Evolutionary conservation across 305 asterid species (phyloP), one percentile per base, ranked within the genome.

Genomic region (Fraxinus sp.): DNA sequence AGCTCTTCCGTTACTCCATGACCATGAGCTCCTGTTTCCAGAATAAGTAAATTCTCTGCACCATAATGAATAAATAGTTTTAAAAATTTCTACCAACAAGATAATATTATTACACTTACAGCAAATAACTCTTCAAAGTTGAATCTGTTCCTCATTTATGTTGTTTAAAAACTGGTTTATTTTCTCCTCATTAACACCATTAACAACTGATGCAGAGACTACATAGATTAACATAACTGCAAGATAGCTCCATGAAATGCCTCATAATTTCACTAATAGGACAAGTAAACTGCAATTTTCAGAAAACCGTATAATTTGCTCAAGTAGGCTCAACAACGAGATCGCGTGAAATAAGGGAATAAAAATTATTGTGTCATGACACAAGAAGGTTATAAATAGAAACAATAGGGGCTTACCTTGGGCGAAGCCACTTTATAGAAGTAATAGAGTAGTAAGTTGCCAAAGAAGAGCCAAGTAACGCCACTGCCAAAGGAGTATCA

Each of bases 401-500:
- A 73, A 78, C 9, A 79, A 81, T 64, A 55, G 10, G 82, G 52
- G 83, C 88, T 89, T 88, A 90, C 96, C 91, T 83, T 20, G 77
- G 41, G 41, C 64, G 87, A 66, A 75, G 46, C 91, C 86, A 71
- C 75, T 73, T 84, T 43, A 86, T 73, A 59, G 87, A 90, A 75
- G 87, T 85, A 82, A 91, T 75, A 77, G 82, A 82, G 82, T 80
- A 82, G 88, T 86, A 85, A 73, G 85, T 68, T 75, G 87, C 87
- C 81, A 83, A 66, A 79, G 92, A 85, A 79, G 83, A 88, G 82
- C 86, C 79, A 24, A 95, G 92, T 86, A 91, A 81, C 77, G 79
- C 87, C 82, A 89, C 32, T 7, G 94, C 97, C 90, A 93, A 83
- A 74, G 85, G 91, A 81, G 85, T 86, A 89, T 95, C 98, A 72